Percentiles rank a stretch among this genome's conserved stretches.
phyloP scores from a whole-genome alignment of 176 grass and related monocot genomes.

The Bonia amplexicaulis region DNA sequence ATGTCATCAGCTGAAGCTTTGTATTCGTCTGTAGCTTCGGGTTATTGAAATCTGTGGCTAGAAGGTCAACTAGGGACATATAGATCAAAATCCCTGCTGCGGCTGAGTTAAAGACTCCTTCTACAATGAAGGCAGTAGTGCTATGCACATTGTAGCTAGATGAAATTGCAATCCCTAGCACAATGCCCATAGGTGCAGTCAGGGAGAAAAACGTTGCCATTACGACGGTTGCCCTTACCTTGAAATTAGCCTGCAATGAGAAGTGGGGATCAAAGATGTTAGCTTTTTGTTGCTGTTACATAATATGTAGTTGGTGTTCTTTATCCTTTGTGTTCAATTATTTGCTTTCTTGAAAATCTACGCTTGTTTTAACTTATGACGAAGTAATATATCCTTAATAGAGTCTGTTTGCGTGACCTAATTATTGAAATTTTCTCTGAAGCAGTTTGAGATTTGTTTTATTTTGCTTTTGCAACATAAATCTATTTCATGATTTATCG shows the following conservation, averaged over 20 bases:
- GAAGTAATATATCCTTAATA: not conserved
- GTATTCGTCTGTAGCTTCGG: slow-evolving; percentile 76
- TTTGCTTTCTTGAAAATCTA: slow-evolving; percentile 6
- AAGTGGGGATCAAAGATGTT: slow-evolving; percentile 12
- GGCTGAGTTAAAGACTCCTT: slow-evolving; percentile 79
- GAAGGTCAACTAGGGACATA: slow-evolving; percentile 92
- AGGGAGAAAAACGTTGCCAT: slow-evolving; percentile 95
- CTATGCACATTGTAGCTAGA: slow-evolving; percentile 68
- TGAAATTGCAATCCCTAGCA: slow-evolving; percentile 69
- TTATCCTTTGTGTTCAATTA: slow-evolving; percentile 23
- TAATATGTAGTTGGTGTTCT: not conserved
- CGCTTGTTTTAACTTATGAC: not conserved
- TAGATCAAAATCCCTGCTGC: slow-evolving; percentile 93
- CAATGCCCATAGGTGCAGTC: slow-evolving; percentile 81
- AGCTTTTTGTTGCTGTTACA: slow-evolving; percentile 9
- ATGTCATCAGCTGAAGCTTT: slow-evolving; percentile 71
- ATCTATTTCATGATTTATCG: not conserved
- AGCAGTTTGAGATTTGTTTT: not conserved
- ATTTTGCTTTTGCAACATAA: not conserved
- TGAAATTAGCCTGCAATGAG: slow-evolving; percentile 78
- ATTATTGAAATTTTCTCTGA: not conserved
- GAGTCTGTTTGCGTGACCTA: not conserved
- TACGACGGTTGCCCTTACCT: slow-evolving; percentile 58
- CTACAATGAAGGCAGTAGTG: slow-evolving; percentile 59
- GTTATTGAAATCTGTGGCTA: slow-evolving; percentile 89